Evolutionary conservation across 495 filamentous ascomycete genomes (phyloP).

Genomic region (Penicillium psychrofluorescens): DNA sequence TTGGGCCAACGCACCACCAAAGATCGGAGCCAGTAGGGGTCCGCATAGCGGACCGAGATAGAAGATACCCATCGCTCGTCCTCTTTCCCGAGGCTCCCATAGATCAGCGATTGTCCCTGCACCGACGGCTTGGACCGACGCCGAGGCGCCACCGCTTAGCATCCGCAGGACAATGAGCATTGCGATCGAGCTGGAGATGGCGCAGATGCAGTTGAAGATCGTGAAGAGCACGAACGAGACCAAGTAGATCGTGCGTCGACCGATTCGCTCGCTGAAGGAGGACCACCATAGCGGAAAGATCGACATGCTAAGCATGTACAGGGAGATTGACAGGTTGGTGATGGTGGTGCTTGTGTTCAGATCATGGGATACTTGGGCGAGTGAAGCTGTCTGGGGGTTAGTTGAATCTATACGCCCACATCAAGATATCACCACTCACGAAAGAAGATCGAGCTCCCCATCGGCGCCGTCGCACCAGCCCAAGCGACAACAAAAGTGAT

Average conservation of each 20-base stretch:
- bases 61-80: constrained; percentile 86
- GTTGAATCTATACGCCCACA: background rate
- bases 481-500: constrained; percentile 75
- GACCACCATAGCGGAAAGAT: constrained; percentile 96
- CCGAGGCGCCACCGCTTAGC: constrained; percentile 74
- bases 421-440: constrained; percentile 47
- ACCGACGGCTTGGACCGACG: constrained; percentile 85
- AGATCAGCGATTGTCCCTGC: constrained; percentile 90
- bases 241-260: constrained; percentile 80
- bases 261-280: constrained; percentile 75
- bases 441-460: constrained; percentile 80
- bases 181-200: constrained; percentile 64
- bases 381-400: constrained; percentile 47
- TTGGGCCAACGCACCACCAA: constrained; percentile 70
- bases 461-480: constrained; percentile 68
- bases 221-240: constrained; percentile 73
- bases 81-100: constrained; percentile 76
- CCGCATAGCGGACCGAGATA: constrained; percentile 87
- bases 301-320: constrained; percentile 87
- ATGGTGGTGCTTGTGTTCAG: constrained; percentile 60
- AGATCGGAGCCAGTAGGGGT: constrained; percentile 77
- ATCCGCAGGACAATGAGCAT: constrained; percentile 87
- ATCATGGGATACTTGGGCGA: constrained; percentile 60
- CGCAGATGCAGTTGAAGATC: constrained; percentile 68
- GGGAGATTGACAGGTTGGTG: constrained; percentile 73